These are phyloP conservation scores for Tetrahymena malaccensis DNA, from an alignment of 73 alveolate species.

Conservation along the genomic window DNA sequence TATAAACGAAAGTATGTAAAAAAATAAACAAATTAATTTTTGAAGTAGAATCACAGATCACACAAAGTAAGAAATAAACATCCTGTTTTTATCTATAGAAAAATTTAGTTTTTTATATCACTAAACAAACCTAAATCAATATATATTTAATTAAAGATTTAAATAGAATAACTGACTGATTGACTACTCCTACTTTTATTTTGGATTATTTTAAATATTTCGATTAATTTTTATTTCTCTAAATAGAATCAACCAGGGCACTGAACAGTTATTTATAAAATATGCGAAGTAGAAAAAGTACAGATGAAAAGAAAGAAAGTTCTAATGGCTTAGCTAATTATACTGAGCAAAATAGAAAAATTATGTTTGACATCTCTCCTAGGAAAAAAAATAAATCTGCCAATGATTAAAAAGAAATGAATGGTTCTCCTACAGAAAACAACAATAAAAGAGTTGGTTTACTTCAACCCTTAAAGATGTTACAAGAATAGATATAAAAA, in stretches of 20 bases:
- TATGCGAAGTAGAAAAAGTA: background rate
- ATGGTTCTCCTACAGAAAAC: background rate
- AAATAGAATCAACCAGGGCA: background rate
- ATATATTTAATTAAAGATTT: background rate
- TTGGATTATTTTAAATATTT: background rate
- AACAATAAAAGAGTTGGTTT: background rate
- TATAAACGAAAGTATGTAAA: too few species aligned
- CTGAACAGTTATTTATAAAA: background rate
- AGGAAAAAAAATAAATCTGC: background rate
- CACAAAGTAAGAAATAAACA: background rate
- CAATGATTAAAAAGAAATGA: background rate
- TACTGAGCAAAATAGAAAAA: background rate
- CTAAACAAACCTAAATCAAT: background rate
- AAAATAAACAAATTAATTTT: too few species aligned
- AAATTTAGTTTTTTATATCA: background rate
- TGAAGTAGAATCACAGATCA: too few species aligned
- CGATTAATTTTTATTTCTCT: background rate
- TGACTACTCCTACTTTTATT: background rate
- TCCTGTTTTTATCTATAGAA: background rate
- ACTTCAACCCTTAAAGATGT: background rate
- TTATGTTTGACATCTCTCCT: background rate
- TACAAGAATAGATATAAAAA: background rate
- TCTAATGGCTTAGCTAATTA: background rate
- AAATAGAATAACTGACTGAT: background rate
- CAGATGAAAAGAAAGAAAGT: background rate